phyloP scores from a whole-genome alignment of 2,329 filamentous ascomycete species.

The Sclerotiophoma versabilis region DNA sequence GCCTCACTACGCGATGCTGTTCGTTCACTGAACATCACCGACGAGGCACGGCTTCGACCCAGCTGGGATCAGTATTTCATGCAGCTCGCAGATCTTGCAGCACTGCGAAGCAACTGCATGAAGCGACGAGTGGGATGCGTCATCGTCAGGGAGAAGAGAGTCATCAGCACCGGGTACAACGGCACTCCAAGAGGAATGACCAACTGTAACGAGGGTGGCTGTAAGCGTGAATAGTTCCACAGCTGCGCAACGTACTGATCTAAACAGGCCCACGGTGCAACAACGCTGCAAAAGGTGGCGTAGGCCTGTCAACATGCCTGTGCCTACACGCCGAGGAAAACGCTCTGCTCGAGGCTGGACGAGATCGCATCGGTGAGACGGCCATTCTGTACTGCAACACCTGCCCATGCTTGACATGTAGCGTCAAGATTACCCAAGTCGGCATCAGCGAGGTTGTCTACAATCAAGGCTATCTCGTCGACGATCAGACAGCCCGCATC shows the following conservation, averaged over 20 bases:
- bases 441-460: constrained; percentile 97
- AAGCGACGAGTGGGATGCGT: constrained; percentile 96
- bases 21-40: constrained; percentile 75
- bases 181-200: constrained; percentile 88
- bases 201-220: constrained; percentile 94
- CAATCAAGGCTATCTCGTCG: constrained; percentile 93
- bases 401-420: constrained; percentile 95
- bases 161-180: constrained; percentile 96
- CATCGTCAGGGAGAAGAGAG: constrained; percentile 81
- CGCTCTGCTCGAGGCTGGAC: constrained; percentile 88
- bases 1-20: constrained; percentile 76
- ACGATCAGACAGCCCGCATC: constrained; percentile 77
- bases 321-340: constrained; percentile 99
- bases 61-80: constrained; percentile 99
- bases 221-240: constrained; percentile 50
- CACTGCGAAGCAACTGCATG: constrained; percentile 96
- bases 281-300: constrained; percentile 71
- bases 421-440: constrained; percentile 97
- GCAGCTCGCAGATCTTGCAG: constrained; percentile 90
- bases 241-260: not conserved
- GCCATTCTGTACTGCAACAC: constrained; percentile 93
- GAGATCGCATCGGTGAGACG: constrained; percentile 84
- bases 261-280: constrained; percentile 74
- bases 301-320: constrained; percentile 82
- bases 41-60: constrained; percentile 81